Conservation (phyloP, 495 filamentous ascomycete genomes). For the Tuber indicum region DNA sequence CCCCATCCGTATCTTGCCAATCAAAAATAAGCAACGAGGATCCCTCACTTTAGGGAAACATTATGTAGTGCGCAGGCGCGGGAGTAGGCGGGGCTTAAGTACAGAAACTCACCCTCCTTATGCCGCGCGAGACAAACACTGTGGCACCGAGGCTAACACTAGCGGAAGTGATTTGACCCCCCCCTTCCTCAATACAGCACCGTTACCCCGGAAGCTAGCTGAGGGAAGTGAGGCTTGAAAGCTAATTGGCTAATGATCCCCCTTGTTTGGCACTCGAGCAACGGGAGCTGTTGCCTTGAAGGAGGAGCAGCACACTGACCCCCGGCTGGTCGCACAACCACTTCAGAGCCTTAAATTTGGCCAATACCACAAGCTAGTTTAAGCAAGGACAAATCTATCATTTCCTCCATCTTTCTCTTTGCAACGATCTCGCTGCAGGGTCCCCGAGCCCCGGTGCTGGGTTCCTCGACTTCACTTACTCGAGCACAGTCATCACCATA, state of each 20-base stretch:
- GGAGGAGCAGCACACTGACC: background rate
- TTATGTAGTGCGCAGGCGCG: background rate
- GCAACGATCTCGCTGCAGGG: background rate
- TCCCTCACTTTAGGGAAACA: background rate
- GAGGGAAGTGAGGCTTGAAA: background rate
- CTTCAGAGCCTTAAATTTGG: background rate
- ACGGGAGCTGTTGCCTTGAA: constrained; percentile 1
- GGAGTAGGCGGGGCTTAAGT: constrained; percentile 1
- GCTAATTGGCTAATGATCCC: background rate
- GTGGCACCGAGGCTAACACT: background rate
- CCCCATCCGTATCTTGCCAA: background rate
- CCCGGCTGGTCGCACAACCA: background rate
- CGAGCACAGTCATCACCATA: background rate
- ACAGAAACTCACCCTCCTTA: background rate
- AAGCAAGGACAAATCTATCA: background rate
- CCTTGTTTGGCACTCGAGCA: background rate
- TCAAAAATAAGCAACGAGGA: background rate
- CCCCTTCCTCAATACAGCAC: background rate
- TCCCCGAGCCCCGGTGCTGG: background rate
- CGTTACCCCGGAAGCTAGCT: background rate
- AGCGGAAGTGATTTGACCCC: background rate
- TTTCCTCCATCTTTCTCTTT: background rate
- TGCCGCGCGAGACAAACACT: background rate
- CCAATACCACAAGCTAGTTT: background rate
- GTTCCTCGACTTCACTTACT: background rate